Base-by-base conservation (phyloP, 805 yeast genomes). In the Cyberlindnera samutprakarnensis region DNA sequence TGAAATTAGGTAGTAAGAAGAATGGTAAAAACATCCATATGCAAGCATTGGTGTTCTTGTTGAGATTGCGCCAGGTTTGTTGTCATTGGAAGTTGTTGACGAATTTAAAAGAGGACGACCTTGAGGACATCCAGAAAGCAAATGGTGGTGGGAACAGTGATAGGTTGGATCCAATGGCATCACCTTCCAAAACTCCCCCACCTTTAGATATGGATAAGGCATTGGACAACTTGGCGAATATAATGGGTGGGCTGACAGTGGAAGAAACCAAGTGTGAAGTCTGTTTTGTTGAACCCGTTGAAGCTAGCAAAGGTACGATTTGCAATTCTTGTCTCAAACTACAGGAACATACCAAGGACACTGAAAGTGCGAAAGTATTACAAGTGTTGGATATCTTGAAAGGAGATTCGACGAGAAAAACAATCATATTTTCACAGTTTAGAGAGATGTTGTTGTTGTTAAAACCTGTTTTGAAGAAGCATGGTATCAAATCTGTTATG, bases 401-500 rank as follows among this genome's bases (percentile, higher is more conserved):
- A 17, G 34, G 44, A 15, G 61, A 61, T 14, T 46, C 49, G 11
- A 30, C 25, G 11, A 56, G 70, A 16, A 64, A 66, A 37, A 65
- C 71, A 3, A 67, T 68, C 30, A 47, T 67, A 2, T 67, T 67
- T 39, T 67, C 74, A 7, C 65, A 62, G 32, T 67, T 65, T 36
- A 56, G 62, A 21, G 39, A 53, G 7, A 44, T 64, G 49, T 49
- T 67, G 20, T 46, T 47, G 5, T 29, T 54, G 12, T 15, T 64
- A 6, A 58, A 39, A 14, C 51, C 53, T 0, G 39, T 45, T 25
- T 44, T 67, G 18, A 36, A 41, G 8, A 41, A 41, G 7, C 47
- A 53, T 14, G 61, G 61, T 7, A 44, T 62, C 30, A 39, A 39
- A 19, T 56, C 35, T 38, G 58, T 51, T 6, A 38, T 46, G 21